A percentile compares a stretch with the other conserved stretches of the same genome.
Conservation (phyloP, 106 monocot genomes). For the Acorus calamus region DNA sequence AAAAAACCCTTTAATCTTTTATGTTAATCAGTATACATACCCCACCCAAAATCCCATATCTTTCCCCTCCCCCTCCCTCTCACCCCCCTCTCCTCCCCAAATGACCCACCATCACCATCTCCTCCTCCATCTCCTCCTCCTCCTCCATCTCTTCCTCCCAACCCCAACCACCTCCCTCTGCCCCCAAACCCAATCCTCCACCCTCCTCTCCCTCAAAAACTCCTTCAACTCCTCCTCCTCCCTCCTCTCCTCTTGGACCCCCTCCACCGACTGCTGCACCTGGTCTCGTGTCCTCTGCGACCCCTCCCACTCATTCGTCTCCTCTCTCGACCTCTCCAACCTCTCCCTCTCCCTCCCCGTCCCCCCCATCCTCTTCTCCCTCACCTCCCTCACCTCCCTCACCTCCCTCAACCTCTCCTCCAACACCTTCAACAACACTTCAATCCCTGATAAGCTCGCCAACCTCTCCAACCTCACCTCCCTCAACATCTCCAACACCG, state of each 20-base stretch:
- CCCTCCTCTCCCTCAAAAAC: conserved; percentile 19
- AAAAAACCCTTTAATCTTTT: no score
- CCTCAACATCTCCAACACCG: conserved; percentile 45
- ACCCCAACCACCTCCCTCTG: not conserved
- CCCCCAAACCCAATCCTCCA: conserved; percentile 3
- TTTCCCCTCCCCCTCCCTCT: not conserved
- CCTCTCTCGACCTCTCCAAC: conserved; percentile 38
- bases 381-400: conserved; percentile 29
- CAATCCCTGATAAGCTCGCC: conserved; percentile 14
- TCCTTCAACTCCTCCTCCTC: conserved; percentile 6
- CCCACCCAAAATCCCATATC: not conserved
- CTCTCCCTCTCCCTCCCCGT: conserved; percentile 19
- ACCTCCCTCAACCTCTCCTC: conserved; percentile 36
- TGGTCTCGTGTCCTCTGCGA: conserved; percentile 50
- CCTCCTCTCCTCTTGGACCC: conserved; percentile 19
- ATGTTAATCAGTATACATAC: no score
- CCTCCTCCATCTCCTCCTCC: not conserved
- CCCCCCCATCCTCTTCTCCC: conserved; percentile 25
- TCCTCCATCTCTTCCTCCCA: conserved; percentile 2
- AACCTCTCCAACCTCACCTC: conserved; percentile 13
- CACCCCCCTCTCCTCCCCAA: not conserved
- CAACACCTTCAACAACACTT: conserved; percentile 12
- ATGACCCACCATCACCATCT: not conserved
- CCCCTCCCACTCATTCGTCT: conserved; percentile 8
- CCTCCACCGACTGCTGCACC: conserved; percentile 32